Percentiles rank a stretch among this genome's conserved stretches.
phyloP scores from a whole-genome alignment of 2,329 filamentous ascomycete genomes.

The Pseudomassariella vexata region DNA sequence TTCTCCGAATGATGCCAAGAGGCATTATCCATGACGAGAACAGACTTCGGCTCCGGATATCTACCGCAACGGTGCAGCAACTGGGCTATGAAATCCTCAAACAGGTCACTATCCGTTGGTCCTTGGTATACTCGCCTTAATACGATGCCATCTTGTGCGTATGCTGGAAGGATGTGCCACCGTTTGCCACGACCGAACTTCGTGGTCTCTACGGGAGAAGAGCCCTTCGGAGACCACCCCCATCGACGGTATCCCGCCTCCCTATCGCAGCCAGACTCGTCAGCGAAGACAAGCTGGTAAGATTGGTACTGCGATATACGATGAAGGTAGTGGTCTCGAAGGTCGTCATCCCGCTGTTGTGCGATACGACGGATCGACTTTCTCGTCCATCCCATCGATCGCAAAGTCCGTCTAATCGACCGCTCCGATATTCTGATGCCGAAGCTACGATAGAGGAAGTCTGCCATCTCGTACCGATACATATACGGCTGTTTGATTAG shows the following conservation, averaged over 20 bases:
- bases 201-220: constrained; percentile 14
- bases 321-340: constrained; percentile 25
- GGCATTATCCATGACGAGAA: constrained; percentile 25
- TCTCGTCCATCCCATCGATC: too few species aligned
- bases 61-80: constrained; percentile 19
- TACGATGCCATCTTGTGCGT: constrained; percentile 13
- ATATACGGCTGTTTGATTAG: too few species aligned
- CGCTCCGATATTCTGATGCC: too few species aligned
- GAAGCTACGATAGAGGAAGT: too few species aligned
- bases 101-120: constrained; percentile 15
- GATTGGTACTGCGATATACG: constrained; percentile 20
- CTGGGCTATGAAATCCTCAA: constrained; percentile 21
- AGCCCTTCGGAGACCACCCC: constrained; percentile 22
- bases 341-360: constrained; percentile 21
- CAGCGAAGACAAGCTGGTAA: constrained; percentile 24
- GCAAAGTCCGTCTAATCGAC: too few species aligned
- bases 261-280: constrained; percentile 27
- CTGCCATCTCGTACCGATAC: too few species aligned
- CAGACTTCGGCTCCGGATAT: constrained; percentile 23
- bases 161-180: constrained; percentile 17
- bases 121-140: constrained; percentile 15
- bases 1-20: constrained; percentile 18
- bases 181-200: constrained; percentile 10
- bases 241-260: constrained; percentile 22
- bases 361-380: constrained; percentile 20